phyloP scores from a whole-genome alignment of 768 basidiomycete genomes.

The Russula sp. region DNA sequence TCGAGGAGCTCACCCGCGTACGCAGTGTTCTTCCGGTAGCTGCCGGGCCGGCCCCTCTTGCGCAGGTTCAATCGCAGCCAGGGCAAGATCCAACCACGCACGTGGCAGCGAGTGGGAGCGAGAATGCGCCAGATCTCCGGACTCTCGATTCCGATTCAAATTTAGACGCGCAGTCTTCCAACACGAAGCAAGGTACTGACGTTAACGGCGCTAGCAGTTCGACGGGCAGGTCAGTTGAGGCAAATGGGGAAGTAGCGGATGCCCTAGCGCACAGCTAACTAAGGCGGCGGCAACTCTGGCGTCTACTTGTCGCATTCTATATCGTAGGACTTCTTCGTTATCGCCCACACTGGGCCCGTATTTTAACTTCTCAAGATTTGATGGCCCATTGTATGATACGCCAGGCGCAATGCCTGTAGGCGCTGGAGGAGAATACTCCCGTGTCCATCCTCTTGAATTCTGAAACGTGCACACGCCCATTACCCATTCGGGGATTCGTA shows the following conservation, averaged over 20 bases:
- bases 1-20: conserved; percentile 73
- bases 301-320: not conserved
- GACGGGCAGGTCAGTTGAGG: conserved; percentile 1
- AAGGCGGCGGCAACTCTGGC: not conserved
- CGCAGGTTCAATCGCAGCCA: conserved; percentile 14
- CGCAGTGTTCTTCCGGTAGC: conserved; percentile 51
- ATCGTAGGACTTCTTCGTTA: conserved; percentile 6
- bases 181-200: conserved; percentile 15
- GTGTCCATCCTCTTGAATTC: not conserved
- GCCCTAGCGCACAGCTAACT: not conserved
- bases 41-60: conserved; percentile 5
- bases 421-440: not conserved
- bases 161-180: conserved; percentile 4
- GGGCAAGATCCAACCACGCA: conserved; percentile 4
- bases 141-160: conserved; percentile 11
- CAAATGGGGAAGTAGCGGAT: conserved; percentile 2
- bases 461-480: not conserved
- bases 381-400: conserved; percentile 1
- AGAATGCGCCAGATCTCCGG: conserved; percentile 10
- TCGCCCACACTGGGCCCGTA: not conserved
- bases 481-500: not conserved
- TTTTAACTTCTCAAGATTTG: not conserved
- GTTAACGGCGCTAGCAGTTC: conserved; percentile 14
- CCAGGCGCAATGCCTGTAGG: not conserved
- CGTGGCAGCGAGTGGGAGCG: not conserved